These are phyloP conservation scores for Suillus occidentalis DNA, from an alignment of 768 basidiomycete species.

Conservation along the genomic window DNA sequence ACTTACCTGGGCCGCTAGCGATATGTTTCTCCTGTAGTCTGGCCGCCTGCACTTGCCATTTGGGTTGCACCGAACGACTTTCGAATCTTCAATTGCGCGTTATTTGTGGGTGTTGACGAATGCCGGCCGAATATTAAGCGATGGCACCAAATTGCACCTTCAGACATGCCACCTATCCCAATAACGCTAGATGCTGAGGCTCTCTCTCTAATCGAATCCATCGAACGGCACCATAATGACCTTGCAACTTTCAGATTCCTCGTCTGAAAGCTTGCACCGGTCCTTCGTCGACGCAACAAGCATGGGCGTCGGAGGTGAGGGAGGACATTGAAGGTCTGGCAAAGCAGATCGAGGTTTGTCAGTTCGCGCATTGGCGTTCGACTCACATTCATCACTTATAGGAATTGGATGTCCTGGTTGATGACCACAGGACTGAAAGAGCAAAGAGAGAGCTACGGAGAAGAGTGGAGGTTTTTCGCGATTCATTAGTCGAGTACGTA, in stretches of 20 bases:
- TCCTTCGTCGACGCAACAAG: slow-evolving; percentile 69
- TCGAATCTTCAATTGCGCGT: too few species aligned
- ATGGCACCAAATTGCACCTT: neutral
- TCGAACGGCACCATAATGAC: slow-evolving; percentile 61
- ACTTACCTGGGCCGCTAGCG: too few species aligned
- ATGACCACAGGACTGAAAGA: slow-evolving; percentile 65
- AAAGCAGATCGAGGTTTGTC: slow-evolving; percentile 64
- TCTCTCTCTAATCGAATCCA: slow-evolving; percentile 46
- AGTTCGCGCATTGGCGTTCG: neutral
- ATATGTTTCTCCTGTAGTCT: too few species aligned
- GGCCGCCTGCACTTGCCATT: too few species aligned
- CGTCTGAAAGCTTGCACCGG: slow-evolving; percentile 68
- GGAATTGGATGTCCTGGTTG: slow-evolving; percentile 69
- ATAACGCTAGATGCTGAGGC: slow-evolving; percentile 52
- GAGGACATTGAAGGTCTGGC: slow-evolving; percentile 68
- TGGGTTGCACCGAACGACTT: too few species aligned
- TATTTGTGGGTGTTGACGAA: too few species aligned
- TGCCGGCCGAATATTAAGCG: too few species aligned
- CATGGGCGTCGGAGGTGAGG: slow-evolving; percentile 69
- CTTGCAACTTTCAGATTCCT: slow-evolving; percentile 70
- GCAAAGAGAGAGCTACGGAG: slow-evolving; percentile 47
- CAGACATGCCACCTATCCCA: slow-evolving; percentile 66
- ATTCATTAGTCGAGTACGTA: slow-evolving; percentile 53
- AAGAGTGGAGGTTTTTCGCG: slow-evolving; percentile 50
- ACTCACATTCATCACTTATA: slow-evolving; percentile 26